Base-by-base conservation (phyloP, 2,329 filamentous ascomycete genomes). In the Coniochaeta hoffmannii region DNA sequence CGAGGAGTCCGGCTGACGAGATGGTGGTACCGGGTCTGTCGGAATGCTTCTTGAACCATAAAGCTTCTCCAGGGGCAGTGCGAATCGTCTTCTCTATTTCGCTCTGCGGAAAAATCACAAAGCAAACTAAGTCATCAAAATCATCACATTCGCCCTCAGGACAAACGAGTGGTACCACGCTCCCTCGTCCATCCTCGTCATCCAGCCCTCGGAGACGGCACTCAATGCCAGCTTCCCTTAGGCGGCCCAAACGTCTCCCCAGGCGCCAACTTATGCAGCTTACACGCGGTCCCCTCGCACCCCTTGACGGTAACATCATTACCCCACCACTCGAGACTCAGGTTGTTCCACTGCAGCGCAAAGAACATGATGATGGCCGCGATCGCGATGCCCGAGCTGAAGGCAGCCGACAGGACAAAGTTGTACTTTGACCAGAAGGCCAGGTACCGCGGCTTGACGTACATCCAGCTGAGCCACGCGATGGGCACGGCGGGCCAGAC, bases 351-450 rank as follows among this genome's bases (percentile, higher is more conserved):
- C 59, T 78, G 72, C 15, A 81, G 65, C 14, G 73, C 69, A 61
- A 81, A 82, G 70, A 81, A 79, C 58, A 81, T 78, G 60, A 81
- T 67, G 58, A 81, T 73, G 53, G 69, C 77, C 0, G 76, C 66
- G 50, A 81, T 73, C 54, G 78, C 77, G 38, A 81, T 74, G 30
- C 73, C 77, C 24, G 73, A 74, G 19, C 72, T 76, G 65, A 78
- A 76, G 14, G 77, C 72, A 15, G 78, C 76, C 8, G 78, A 78
- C 24, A 79, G 69, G 44, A 80, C 76, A 61, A 78, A 80, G 61
- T 79, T 79, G 66, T 81, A 81, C 72, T 78, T 78, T 56, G 74
- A 71, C 76, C 78, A 81, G 59, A 79, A 73, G 3, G 64, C 71
- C 26, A 77, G 68, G 60, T 73, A 75, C 11, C 75, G 69, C 22